Percentiles rank a stretch among this genome's conserved stretches.
Conservation (phyloP, 805 yeast species). For the Pichia cabralensis region DNA sequence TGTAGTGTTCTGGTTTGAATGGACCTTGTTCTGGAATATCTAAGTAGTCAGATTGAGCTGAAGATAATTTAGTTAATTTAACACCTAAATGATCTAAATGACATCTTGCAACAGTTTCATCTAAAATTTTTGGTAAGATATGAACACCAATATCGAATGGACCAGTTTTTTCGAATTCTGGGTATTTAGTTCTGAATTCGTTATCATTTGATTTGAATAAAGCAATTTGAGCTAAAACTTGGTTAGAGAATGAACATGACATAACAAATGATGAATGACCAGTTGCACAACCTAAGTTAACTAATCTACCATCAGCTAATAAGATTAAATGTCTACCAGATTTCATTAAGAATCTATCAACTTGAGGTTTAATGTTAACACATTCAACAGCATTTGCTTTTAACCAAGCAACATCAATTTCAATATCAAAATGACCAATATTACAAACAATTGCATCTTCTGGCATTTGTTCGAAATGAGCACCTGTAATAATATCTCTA, state of each 20-base stretch:
- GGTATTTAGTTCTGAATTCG: constrained; percentile 67
- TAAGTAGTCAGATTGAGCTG: constrained; percentile 87
- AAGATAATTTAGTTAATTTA: constrained; percentile 64
- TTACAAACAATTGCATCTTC: constrained; percentile 99
- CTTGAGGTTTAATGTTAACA: constrained; percentile 98
- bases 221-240: constrained; percentile 97
- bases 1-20: constrained; percentile 95
- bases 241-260: constrained; percentile 99
- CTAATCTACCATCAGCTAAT: constrained; percentile 98
- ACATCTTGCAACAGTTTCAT: constrained; percentile 96
- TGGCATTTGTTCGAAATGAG: constrained; percentile 88
- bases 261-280: constrained; percentile 98
- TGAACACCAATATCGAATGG: constrained; percentile 89
- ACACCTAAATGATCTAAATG: constrained; percentile 94
- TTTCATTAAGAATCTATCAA: constrained; percentile 88
- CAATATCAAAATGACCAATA: constrained; percentile 99
- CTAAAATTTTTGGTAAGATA: constrained; percentile 94
- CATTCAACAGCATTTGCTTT: constrained; percentile 87
- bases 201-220: constrained; percentile 81
- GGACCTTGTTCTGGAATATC: constrained; percentile 92
- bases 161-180: constrained; percentile 89
- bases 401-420: constrained; percentile 98
- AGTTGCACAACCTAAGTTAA: constrained; percentile 98
- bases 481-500: constrained; percentile 91
- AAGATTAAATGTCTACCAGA: constrained; percentile 90